phyloP scores from a whole-genome alignment of 768 basidiomycete species.

The Nevesoporus exiguus region DNA sequence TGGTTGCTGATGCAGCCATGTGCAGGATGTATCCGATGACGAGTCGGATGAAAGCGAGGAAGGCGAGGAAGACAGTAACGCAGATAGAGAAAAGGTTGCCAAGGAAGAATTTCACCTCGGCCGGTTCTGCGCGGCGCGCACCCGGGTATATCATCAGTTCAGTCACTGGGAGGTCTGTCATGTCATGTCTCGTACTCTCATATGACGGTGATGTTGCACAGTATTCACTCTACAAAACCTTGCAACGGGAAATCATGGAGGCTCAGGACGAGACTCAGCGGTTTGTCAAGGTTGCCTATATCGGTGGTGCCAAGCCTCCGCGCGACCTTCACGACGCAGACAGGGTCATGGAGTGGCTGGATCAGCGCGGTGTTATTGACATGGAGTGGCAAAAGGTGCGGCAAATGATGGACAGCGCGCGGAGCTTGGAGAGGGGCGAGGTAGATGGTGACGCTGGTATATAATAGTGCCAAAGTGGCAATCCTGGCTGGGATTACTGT shows the following conservation, averaged over 20 bases:
- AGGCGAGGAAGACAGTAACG: conserved; percentile 12
- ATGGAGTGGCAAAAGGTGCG: conserved; percentile 69
- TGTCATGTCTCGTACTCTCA: neutral
- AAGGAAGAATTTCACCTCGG: conserved; percentile 58
- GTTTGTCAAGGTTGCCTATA: conserved; percentile 59
- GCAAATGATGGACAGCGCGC: conserved; percentile 71
- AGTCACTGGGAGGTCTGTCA: conserved; percentile 78
- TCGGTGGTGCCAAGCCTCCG: conserved; percentile 56
- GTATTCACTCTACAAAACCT: conserved; percentile 61
- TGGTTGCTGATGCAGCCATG: neutral
- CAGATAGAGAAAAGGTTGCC: neutral
- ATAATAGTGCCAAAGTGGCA: neutral
- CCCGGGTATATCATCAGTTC: conserved; percentile 65
- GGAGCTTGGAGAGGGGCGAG: conserved; percentile 57
- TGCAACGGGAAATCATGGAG: conserved; percentile 56
- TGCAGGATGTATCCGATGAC: conserved; percentile 20
- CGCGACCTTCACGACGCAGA: conserved; percentile 70
- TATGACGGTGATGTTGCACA: conserved; percentile 28
- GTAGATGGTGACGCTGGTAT: conserved; percentile 14
- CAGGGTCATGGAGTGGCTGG: conserved; percentile 78
- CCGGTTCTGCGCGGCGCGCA: conserved; percentile 74
- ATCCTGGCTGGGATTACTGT: neutral
- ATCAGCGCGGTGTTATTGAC: conserved; percentile 62
- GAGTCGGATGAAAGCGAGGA: conserved; percentile 27
- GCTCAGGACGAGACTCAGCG: conserved; percentile 41